These are phyloP conservation scores for Polygonum aviculare DNA, from an alignment of 148 eudicot genomes.

Conservation along the genomic window DNA sequence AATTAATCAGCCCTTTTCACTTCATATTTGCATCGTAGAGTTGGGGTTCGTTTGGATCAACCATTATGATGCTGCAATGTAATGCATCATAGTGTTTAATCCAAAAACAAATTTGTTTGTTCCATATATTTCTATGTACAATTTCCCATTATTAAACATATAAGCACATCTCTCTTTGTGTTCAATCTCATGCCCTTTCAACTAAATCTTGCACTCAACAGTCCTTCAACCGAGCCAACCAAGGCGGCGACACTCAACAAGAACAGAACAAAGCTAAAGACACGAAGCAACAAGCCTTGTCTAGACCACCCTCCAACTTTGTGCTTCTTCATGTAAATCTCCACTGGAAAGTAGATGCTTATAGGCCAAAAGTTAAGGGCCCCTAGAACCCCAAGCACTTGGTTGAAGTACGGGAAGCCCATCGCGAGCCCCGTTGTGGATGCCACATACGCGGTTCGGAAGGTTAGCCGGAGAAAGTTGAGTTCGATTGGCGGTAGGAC, in stretches of 20 bases:
- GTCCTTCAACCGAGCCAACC: slow-evolving; percentile 50
- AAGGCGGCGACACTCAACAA: slow-evolving; percentile 33
- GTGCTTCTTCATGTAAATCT: slow-evolving; percentile 52
- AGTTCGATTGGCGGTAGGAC: slow-evolving; percentile 27
- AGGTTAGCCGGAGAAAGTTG: slow-evolving; percentile 36
- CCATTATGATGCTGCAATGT: too few relatives aligned
- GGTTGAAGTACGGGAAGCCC: slow-evolving; percentile 46
- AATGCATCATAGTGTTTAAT: too few relatives aligned
- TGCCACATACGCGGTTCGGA: slow-evolving; percentile 34
- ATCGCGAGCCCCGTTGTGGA: slow-evolving; percentile 39
- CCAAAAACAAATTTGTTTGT: not conserved
- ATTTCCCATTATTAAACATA: not conserved
- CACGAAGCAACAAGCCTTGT: slow-evolving; percentile 33
- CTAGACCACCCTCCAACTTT: slow-evolving; percentile 35
- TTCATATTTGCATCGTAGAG: too few relatives aligned
- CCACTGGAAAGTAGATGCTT: slow-evolving; percentile 62
- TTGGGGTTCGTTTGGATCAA: too few relatives aligned
- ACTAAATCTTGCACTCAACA: slow-evolving; percentile 40
- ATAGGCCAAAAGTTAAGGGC: slow-evolving; percentile 55
- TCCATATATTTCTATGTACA: not conserved
- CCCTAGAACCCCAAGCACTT: slow-evolving; percentile 44
- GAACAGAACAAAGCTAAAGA: slow-evolving; percentile 34
- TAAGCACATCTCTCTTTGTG: not conserved
- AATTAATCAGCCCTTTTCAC: too few relatives aligned
- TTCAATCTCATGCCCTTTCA: not conserved